Evolutionary conservation across 2,329 filamentous ascomycete species (phyloP), one percentile per base, ranked within the genome.

Genomic region (Macrophomina tecta): DNA sequence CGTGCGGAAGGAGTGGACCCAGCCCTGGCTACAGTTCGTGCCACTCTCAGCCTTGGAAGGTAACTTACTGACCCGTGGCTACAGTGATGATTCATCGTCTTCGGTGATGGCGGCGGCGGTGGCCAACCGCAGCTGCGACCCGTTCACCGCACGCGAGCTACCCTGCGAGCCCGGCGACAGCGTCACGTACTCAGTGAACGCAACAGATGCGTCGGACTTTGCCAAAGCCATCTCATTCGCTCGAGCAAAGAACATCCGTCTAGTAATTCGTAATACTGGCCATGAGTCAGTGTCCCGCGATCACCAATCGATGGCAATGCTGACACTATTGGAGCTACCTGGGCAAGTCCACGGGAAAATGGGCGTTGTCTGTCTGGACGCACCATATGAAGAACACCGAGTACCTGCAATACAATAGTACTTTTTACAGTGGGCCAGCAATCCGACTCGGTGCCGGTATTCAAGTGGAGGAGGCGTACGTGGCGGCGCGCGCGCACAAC

Each of bases 191-290:
- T 48, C 61, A 2, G 52, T 65, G 32, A 58, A 67, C 36, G 67
- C 56, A 3, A 51, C 58, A 0, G 51, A 32, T 2, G 34, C 46
- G 12, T 49, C 60, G 14, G 72, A 75, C 48, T 58, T 72, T 2
- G 48, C 66, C 3, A 67, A 68, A 28, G 69, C 70, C n/a, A 65
- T 77, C 11, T 46, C 65, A 14, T 78, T 78, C 40, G 73, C 73
- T 42, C 70, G 71, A 32, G 51, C 73, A 28, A 72, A 77, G 62
- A 73, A 72, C 4, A 73, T 79, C 32, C 75, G 76, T 2, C 58
- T 78, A 0, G 76, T 76, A 2, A 76, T 79, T 63, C 76, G 77
- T 62, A 78, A 77, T 40, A 78, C 75, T 0, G 76, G 77, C 2
- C 77, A 78, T 56, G 76, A 78, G 61, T 79, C 77, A 62, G 74